A percentile compares a stretch with the other conserved stretches of the same genome.
phyloP scores from a whole-genome alignment of 805 yeast genomes.

The Ogataea ramenticola region DNA sequence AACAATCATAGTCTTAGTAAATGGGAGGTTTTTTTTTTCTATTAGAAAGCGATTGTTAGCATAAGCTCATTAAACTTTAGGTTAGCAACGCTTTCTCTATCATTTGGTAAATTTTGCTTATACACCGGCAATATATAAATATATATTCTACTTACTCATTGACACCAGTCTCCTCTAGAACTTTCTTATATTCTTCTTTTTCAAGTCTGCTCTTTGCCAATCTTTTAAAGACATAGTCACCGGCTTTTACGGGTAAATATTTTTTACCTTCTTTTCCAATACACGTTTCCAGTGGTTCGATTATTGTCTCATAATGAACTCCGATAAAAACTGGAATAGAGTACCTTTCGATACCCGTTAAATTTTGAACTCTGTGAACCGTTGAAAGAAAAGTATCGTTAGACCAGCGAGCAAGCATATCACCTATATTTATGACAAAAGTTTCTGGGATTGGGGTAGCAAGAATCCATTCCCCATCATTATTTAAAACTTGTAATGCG shows the following conservation, averaged over 20 bases:
- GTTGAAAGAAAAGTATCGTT: slow-evolving; percentile 29
- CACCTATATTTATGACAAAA: slow-evolving; percentile 31
- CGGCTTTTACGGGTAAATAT: slow-evolving; percentile 10
- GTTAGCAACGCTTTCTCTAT: no score
- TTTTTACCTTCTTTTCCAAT: slow-evolving; percentile 9
- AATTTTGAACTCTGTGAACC: slow-evolving; percentile 27
- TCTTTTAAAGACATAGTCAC: slow-evolving; percentile 11
- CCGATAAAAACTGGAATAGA: slow-evolving; percentile 20
- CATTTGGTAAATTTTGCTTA: background rate
- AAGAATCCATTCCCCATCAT: slow-evolving; percentile 25
- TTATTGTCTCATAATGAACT: slow-evolving; percentile 11
- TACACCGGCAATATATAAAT: background rate
- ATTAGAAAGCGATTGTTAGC: no score
- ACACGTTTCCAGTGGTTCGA: slow-evolving; percentile 17
- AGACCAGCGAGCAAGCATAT: slow-evolving; percentile 26
- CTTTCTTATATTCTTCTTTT: slow-evolving; percentile 3
- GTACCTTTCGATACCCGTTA: slow-evolving; percentile 18
- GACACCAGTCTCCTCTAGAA: slow-evolving; percentile 9
- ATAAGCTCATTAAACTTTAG: no score
- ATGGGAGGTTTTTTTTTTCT: no score
- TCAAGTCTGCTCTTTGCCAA: slow-evolving; percentile 9
- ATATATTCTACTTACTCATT: background rate
- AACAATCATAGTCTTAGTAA: no score
- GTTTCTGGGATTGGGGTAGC: slow-evolving; percentile 26
- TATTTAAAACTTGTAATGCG: slow-evolving; percentile 28